Evolutionary conservation across 805 yeast species (phyloP).

Genomic region (Hanseniaspora vineae): DNA sequence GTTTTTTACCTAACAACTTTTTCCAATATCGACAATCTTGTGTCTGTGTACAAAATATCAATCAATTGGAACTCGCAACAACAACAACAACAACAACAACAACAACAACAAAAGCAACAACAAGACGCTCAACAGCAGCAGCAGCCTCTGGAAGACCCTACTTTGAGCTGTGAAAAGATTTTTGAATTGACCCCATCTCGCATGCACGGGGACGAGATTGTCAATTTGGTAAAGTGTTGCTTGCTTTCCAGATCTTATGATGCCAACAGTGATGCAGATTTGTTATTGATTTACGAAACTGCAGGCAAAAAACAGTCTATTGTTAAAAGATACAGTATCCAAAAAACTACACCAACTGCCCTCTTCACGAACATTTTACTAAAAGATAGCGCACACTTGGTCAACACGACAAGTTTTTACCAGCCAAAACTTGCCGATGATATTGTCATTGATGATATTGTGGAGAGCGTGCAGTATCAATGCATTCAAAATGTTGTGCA

Average conservation of each 20-base stretch:
- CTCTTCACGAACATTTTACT: slow-evolving; percentile 10
- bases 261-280: slow-evolving; percentile 17
- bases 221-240: slow-evolving; percentile 14
- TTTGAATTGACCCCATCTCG: slow-evolving; percentile 14
- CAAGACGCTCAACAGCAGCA: slow-evolving; percentile 8
- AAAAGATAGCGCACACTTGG: slow-evolving; percentile 7
- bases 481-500: slow-evolving; percentile 10
- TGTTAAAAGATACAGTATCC: slow-evolving; percentile 16
- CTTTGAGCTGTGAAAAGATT: slow-evolving; percentile 16
- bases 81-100: slow-evolving; percentile 4
- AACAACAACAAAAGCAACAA: slow-evolving; percentile 2
- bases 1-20: slow-evolving; percentile 18
- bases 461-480: slow-evolving; percentile 3
- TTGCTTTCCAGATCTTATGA: slow-evolving; percentile 19
- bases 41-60: slow-evolving; percentile 19
- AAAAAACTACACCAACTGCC: slow-evolving; percentile 11
- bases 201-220: slow-evolving; percentile 12
- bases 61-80: slow-evolving; percentile 21
- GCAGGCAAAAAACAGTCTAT: slow-evolving; percentile 15
- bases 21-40: slow-evolving; percentile 14
- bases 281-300: slow-evolving; percentile 14
- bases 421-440: slow-evolving; percentile 5
- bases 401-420: slow-evolving; percentile 5
- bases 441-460: slow-evolving; percentile 2
- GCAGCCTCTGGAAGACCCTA: slow-evolving; percentile 19